A percentile compares a stretch with the other conserved stretches of the same genome.
These are phyloP conservation scores for Poa annua DNA, from an alignment of 176 grass and related monocot genomes.

Conservation along the genomic window DNA sequence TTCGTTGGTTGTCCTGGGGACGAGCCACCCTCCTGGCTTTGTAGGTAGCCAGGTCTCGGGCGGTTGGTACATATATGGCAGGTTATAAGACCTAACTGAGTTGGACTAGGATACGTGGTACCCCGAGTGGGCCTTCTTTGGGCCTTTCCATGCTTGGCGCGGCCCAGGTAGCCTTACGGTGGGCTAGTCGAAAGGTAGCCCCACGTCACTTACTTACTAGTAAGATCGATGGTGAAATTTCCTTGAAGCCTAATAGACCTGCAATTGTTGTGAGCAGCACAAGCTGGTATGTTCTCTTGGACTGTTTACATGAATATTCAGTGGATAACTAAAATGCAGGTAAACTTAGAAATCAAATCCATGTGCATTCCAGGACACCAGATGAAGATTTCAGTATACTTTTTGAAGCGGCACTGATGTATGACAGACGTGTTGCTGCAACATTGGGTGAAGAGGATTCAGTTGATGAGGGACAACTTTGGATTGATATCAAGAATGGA, in stretches of 20 bases:
- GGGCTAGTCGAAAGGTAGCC: no score
- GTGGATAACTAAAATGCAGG: constrained; percentile 6
- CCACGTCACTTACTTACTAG: no score
- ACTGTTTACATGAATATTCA: constrained; percentile 13
- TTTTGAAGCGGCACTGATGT: constrained; percentile 94
- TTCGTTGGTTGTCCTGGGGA: no score
- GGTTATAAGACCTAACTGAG: no score
- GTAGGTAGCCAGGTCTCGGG: no score
- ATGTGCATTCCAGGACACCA: constrained; percentile 71
- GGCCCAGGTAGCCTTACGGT: no score
- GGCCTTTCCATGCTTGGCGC: no score
- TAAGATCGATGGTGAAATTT: constrained; percentile 50
- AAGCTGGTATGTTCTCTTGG: constrained; percentile 77
- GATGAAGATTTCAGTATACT: constrained; percentile 99
- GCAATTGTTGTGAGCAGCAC: constrained; percentile 95
- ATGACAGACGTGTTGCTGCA: constrained; percentile 87
- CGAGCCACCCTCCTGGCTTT: no score
- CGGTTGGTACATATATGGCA: no score
- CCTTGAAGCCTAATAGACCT: constrained; percentile 76
- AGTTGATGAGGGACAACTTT: constrained; percentile 71
- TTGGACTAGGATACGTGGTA: no score
- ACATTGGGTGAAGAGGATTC: constrained; percentile 84
- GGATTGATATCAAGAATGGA: constrained; percentile 73
- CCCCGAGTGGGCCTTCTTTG: no score
- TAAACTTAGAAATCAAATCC: not conserved